Evolutionary conservation across 2,329 filamentous ascomycete genomes (phyloP).

Genomic region (Thielaviopsis musarum): DNA sequence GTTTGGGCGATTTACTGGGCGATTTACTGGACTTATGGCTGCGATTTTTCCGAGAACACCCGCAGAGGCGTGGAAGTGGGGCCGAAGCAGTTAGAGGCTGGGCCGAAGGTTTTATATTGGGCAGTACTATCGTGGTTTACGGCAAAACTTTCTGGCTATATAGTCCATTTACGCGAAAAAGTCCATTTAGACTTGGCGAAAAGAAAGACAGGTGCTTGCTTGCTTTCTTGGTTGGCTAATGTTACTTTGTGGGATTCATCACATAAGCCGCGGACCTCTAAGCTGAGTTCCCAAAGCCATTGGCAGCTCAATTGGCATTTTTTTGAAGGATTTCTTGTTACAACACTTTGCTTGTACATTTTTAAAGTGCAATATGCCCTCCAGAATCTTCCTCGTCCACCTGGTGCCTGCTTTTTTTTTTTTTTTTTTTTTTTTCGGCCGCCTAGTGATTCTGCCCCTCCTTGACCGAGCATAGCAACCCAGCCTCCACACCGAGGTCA

Average conservation of each 20-base stretch:
- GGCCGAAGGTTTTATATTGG: background rate
- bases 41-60: slow-evolving; percentile 6
- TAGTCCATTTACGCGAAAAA: too few relatives aligned
- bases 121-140: background rate
- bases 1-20: too few relatives aligned
- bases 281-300: background rate
- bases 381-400: slow-evolving; percentile 2
- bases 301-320: background rate
- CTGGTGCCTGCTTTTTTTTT: background rate
- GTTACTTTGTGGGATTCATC: background rate
- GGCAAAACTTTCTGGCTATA: too few relatives aligned
- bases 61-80: background rate
- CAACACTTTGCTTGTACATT: background rate
- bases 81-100: background rate
- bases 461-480: background rate
- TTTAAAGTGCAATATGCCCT: too few relatives aligned
- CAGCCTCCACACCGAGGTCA: background rate
- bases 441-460: background rate
- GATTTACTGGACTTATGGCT: background rate
- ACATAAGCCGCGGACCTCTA: background rate
- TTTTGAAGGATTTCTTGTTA: background rate
- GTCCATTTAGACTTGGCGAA: background rate
- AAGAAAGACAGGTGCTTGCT: background rate
- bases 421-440: background rate
- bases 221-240: background rate